phyloP scores from a whole-genome alignment of 1,139 yeast species.

The Zhuliangozyma parablackwelliae region DNA sequence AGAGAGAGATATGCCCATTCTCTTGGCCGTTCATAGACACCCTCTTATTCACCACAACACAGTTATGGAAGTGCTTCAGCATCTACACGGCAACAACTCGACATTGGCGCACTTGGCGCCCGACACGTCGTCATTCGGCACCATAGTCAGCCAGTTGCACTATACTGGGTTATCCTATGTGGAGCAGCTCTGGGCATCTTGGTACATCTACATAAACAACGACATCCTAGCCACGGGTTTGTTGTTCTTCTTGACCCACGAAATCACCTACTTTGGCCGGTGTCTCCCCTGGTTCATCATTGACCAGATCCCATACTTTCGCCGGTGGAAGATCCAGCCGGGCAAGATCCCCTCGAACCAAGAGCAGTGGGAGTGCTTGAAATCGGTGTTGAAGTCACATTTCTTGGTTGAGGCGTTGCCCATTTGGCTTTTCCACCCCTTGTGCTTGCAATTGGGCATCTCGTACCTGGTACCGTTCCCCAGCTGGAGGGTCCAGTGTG shows the following conservation, averaged over 20 bases:
- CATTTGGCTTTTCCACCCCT: constrained; percentile 47
- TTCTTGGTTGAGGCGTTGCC: constrained; percentile 45
- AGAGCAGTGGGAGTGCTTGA: constrained; percentile 49
- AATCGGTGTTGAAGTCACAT: constrained; percentile 41
- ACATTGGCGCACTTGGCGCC: too few relatives aligned
- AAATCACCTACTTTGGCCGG: constrained; percentile 41
- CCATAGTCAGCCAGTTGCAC: too few relatives aligned
- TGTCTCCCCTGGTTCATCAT: constrained; percentile 45
- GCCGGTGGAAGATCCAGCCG: constrained; percentile 41
- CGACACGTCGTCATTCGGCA: too few relatives aligned
- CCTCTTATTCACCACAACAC: too few relatives aligned
- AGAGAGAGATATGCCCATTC: too few relatives aligned
- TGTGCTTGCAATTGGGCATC: constrained; percentile 37
- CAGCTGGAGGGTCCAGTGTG: constrained; percentile 19
- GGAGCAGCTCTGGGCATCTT: constrained; percentile 42
- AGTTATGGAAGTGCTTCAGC: too few relatives aligned
- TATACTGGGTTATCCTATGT: constrained; percentile 5
- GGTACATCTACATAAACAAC: constrained; percentile 38
- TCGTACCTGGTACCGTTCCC: constrained; percentile 41
- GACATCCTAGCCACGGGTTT: constrained; percentile 46
- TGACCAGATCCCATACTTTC: constrained; percentile 40
- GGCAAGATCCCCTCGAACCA: constrained; percentile 35
- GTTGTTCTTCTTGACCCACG: constrained; percentile 39
- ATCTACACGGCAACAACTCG: too few relatives aligned
- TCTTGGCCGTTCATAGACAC: too few relatives aligned